Percentiles rank a stretch among this genome's conserved stretches.
These are phyloP conservation scores for Pharus latifolius DNA, from an alignment of 176 grass and related monocot genomes.

Conservation along the genomic window DNA sequence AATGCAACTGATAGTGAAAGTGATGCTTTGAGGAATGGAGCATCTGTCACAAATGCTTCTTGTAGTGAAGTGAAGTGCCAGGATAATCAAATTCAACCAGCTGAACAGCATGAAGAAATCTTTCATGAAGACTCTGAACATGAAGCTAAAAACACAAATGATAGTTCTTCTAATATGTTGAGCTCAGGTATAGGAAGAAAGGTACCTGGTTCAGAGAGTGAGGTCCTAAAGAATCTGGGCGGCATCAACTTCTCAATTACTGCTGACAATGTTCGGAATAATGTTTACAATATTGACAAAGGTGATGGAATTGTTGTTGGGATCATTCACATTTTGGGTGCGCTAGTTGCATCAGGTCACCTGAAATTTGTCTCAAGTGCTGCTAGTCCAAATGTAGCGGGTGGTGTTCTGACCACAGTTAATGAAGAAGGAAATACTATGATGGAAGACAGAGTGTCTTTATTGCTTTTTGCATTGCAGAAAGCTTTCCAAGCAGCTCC, in stretches of 20 bases:
- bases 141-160: slow-evolving; percentile 23
- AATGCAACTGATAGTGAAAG: slow-evolving; percentile 20
- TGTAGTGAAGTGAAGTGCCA: slow-evolving; percentile 17
- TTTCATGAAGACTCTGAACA: slow-evolving; percentile 20
- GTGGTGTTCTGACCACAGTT: slow-evolving; percentile 34
- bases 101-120: slow-evolving; percentile 21
- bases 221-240: slow-evolving; percentile 70
- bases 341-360: slow-evolving; percentile 75
- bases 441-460: slow-evolving; percentile 67
- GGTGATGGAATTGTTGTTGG: slow-evolving; percentile 88
- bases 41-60: slow-evolving; percentile 21
- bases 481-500: slow-evolving; percentile 86
- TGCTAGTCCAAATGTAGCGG: slow-evolving; percentile 30
- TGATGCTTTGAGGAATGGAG: slow-evolving; percentile 4
- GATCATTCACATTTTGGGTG: slow-evolving; percentile 83
- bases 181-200: slow-evolving; percentile 43
- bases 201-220: slow-evolving; percentile 36
- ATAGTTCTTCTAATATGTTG: slow-evolving; percentile 10
- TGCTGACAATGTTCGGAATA: slow-evolving; percentile 83
- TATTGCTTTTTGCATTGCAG: slow-evolving; percentile 93
- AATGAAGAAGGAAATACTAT: slow-evolving; percentile 68
- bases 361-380: slow-evolving; percentile 53
- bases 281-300: slow-evolving; percentile 89
- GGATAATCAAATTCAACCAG: slow-evolving; percentile 35
- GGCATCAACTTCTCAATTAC: slow-evolving; percentile 82